phyloP scores from a whole-genome alignment of 169 alveolate species.

The Eimeria maxima region DNA sequence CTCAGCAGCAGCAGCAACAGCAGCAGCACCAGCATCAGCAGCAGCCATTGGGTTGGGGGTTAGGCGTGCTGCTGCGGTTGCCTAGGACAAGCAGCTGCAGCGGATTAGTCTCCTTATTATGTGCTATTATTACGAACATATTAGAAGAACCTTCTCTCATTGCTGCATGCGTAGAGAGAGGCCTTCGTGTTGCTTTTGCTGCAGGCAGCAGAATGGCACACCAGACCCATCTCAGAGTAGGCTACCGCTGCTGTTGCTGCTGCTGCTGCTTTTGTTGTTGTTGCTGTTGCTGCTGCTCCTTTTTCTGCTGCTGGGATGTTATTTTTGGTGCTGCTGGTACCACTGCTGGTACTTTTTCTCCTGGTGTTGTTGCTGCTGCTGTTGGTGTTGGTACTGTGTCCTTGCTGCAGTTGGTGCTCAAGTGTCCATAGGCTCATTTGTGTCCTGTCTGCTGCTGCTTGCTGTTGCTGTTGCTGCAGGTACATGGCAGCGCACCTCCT shows the following conservation, averaged over 20 bases:
- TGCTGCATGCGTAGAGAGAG: slow-evolving; percentile 71
- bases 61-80: slow-evolving; percentile 76
- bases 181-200: slow-evolving; percentile 32
- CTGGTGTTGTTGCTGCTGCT: no score
- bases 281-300: no score
- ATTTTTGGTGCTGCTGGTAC: no score
- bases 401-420: neutral
- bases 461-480: slow-evolving; percentile 62
- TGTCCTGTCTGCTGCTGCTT: neutral
- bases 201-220: slow-evolving; percentile 16
- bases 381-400: neutral
- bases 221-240: slow-evolving; percentile 32
- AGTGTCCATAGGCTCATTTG: neutral
- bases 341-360: no score
- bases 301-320: no score
- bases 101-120: slow-evolving; percentile 58
- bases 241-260: slow-evolving; percentile 18
- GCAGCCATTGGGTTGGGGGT: slow-evolving; percentile 79
- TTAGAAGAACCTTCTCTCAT: slow-evolving; percentile 70
- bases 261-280: slow-evolving; percentile 6
- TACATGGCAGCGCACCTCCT: slow-evolving; percentile 74
- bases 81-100: slow-evolving; percentile 74
- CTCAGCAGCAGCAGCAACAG: slow-evolving; percentile 36
- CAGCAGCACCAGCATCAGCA: slow-evolving; percentile 29
- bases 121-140: slow-evolving; percentile 28